phyloP scores from a whole-genome alignment of 2,329 filamentous ascomycete species.

The Lasiodiplodia gonubiensis region DNA sequence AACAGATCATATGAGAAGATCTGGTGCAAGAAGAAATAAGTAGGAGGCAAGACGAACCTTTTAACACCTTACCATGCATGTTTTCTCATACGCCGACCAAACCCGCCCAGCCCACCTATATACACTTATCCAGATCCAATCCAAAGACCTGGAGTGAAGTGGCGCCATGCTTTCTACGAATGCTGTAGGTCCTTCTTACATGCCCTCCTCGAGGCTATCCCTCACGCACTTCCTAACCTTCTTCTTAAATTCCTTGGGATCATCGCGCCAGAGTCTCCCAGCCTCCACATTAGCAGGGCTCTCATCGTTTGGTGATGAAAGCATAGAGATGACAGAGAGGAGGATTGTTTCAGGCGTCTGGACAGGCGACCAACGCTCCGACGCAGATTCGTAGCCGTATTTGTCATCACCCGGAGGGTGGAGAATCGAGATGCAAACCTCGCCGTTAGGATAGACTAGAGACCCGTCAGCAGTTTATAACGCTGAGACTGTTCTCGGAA shows the following conservation, averaged over 20 bases:
- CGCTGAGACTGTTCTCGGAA: not conserved
- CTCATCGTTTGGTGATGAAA: conserved; percentile 96
- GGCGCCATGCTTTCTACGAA: not conserved
- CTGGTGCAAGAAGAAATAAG: not conserved
- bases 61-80: conserved; percentile 23
- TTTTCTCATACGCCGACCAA: conserved; percentile 4
- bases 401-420: conserved; percentile 96
- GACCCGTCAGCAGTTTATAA: not conserved
- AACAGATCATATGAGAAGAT: not conserved
- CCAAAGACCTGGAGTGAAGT: not conserved
- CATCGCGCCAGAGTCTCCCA: conserved; percentile 93
- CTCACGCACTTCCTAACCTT: conserved; percentile 83
- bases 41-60: not conserved
- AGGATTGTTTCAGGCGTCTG: conserved; percentile 98
- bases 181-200: conserved; percentile 7
- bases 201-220: conserved; percentile 44
- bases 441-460: conserved; percentile 84
- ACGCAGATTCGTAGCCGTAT: conserved; percentile 96
- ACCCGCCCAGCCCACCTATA: conserved; percentile 2
- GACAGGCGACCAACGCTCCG: conserved; percentile 94
- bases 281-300: conserved; percentile 95
- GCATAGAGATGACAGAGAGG: conserved; percentile 97
- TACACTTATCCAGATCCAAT: conserved; percentile 6
- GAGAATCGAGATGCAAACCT: conserved; percentile 98
- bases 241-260: conserved; percentile 80